These are phyloP conservation scores for Hericium alpestre DNA, from an alignment of 768 basidiomycete species.

Conservation along the genomic window DNA sequence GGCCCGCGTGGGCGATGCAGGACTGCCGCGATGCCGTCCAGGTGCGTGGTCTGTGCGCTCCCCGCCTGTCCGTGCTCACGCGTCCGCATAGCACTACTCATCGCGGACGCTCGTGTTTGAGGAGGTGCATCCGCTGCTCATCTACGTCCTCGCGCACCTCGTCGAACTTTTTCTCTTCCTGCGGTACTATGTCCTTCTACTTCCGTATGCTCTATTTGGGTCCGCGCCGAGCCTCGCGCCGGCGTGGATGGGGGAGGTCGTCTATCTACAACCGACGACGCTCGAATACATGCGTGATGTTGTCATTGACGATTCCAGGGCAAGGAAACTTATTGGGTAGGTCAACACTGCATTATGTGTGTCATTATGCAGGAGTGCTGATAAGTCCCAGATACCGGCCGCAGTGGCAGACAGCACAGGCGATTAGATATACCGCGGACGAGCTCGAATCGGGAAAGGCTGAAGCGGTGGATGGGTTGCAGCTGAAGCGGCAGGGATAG, in stretches of 20 bases:
- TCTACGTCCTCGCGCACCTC: slow-evolving; percentile 22
- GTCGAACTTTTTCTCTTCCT: slow-evolving; percentile 22
- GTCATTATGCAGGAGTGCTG: not conserved
- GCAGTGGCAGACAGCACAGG: slow-evolving; percentile 23
- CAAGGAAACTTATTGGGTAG: slow-evolving; percentile 23
- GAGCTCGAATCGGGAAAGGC: slow-evolving; percentile 20
- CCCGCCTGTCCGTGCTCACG: not conserved
- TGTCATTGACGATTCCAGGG: slow-evolving; percentile 25
- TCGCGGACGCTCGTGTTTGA: slow-evolving; percentile 18
- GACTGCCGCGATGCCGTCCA: slow-evolving; percentile 22
- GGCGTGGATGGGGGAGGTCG: slow-evolving; percentile 21
- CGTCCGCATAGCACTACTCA: slow-evolving; percentile 20
- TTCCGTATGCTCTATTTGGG: slow-evolving; percentile 14
- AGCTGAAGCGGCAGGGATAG: not conserved
- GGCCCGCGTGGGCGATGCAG: slow-evolving; percentile 21
- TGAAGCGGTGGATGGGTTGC: slow-evolving; percentile 4
- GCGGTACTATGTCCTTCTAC: slow-evolving; percentile 21
- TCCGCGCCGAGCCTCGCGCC: slow-evolving; percentile 17
- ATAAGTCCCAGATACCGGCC: slow-evolving; percentile 17
- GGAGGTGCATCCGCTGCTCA: slow-evolving; percentile 20
- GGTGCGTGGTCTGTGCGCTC: slow-evolving; percentile 12
- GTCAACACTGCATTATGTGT: not conserved
- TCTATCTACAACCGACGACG: slow-evolving; percentile 24
- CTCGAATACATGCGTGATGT: slow-evolving; percentile 22
- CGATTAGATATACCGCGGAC: slow-evolving; percentile 24